Base-by-base conservation (phyloP, 83 land plant species). In the Picea engelmannii region DNA sequence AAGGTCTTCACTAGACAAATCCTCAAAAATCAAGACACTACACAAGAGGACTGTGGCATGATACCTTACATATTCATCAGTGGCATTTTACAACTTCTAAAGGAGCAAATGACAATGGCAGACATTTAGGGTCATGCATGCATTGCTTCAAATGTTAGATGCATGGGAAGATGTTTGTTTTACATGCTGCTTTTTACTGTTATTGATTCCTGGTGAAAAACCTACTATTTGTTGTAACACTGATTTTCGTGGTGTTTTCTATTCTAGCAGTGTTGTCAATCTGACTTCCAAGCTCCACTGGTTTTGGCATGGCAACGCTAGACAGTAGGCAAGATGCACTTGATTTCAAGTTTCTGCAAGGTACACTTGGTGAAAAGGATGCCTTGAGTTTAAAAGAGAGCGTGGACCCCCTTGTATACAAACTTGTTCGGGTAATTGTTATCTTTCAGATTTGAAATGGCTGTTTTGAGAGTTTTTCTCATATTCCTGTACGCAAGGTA, bases 391-490 rank as follows among this genome's bases (percentile, higher is more conserved):
- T 55, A 44, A 74, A 74, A 11, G 77, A 47, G 59, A 74, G 59
- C 20, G 25, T 21, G 25, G 42, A 74, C 59, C 77, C 52, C 23
- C 59, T 21, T n/a, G 27, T 74, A n/a, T 74, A 74, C 49, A 74
- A 74, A 74, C 77, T 74, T 74, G 77, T 74, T 74, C 76, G 76
- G 76, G 76, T 71, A 71, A 71, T n/a, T 73, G 76, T 4, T 73
- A 73, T 73, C 58, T 73, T 20, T 44, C 24, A 44, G 76, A 58
- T 44, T 6, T n/a, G 23, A 71, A 15, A n/a, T 12, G 21, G 47
- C 76, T 2, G 20, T 69, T 7, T 44, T 42, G 52, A 40, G 58
- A 52, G 58, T 52, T 49, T 8, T 49, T 52, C 58, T 52, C 12
- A 11, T 52, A 52, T 52, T 52, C 12, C 58, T 52, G 58, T 52